phyloP scores from a whole-genome alignment of 306 rosid species.

The Acmispon strigosus region DNA sequence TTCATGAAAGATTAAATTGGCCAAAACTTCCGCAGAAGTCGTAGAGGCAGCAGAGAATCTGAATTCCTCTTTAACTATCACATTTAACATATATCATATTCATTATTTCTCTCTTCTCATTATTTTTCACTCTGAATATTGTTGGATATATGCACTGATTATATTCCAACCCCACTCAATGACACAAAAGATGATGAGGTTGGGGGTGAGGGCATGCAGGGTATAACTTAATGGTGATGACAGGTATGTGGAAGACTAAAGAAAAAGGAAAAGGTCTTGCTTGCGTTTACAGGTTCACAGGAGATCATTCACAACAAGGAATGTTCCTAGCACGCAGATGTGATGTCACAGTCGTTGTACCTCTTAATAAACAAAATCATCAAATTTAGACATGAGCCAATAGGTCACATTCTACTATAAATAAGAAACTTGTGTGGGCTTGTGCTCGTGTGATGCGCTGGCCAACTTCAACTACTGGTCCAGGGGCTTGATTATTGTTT shows the following conservation, averaged over 20 bases:
- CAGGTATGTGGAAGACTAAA: constrained; percentile 31
- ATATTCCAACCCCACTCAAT: background rate
- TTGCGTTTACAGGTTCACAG: constrained; percentile 47
- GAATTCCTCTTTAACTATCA: no score
- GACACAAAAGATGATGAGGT: background rate
- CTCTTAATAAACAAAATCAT: constrained; percentile 23
- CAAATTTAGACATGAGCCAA: constrained; percentile 8
- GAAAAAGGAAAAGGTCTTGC: constrained; percentile 58
- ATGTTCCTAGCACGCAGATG: constrained; percentile 48
- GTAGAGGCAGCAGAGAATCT: no score
- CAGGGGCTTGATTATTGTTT: constrained; percentile 17
- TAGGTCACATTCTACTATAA: background rate
- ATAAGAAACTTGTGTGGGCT: background rate
- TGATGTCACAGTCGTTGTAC: constrained; percentile 53
- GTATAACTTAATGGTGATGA: constrained; percentile 19
- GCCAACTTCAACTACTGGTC: constrained; percentile 34
- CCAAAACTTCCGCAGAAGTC: no score
- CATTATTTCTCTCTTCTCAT: no score
- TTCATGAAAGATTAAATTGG: no score
- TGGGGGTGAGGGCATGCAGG: constrained; percentile 4
- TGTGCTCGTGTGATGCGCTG: constrained; percentile 26
- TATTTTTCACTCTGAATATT: no score
- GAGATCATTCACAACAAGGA: constrained; percentile 35
- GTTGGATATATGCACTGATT: no score
- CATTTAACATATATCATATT: no score